A percentile compares a stretch with the other conserved stretches of the same genome.
Evolutionary conservation across 2,329 filamentous ascomycete species (phyloP).

Genomic region (Xylariaceae sp.): DNA sequence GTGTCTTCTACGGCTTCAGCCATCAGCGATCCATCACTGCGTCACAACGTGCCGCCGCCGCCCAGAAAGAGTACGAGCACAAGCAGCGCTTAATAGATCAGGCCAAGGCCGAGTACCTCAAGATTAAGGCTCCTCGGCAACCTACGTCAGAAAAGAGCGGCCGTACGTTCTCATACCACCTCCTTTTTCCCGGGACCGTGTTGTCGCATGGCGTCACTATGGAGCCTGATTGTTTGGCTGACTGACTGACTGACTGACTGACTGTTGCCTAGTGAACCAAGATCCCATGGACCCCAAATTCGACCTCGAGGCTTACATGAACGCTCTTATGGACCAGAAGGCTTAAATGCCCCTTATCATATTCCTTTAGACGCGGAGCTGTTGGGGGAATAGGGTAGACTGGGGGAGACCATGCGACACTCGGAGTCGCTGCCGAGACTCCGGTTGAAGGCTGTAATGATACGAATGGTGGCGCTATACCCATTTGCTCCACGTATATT

Average conservation of each 20-base stretch:
- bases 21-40: slow-evolving; percentile 80
- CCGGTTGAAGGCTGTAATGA: slow-evolving; percentile 11
- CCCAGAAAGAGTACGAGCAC: slow-evolving; percentile 79
- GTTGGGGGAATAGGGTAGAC: slow-evolving; percentile 29
- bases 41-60: slow-evolving; percentile 62
- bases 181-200: neutral
- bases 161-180: slow-evolving; percentile 31
- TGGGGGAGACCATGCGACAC: slow-evolving; percentile 15
- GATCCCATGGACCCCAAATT: slow-evolving; percentile 85
- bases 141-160: slow-evolving; percentile 29
- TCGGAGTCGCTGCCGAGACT: slow-evolving; percentile 10
- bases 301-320: slow-evolving; percentile 82
- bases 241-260: slow-evolving; percentile 6
- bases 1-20: slow-evolving; percentile 91
- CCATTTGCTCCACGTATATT: slow-evolving; percentile 8
- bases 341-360: slow-evolving; percentile 33
- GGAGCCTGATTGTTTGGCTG: slow-evolving; percentile 10
- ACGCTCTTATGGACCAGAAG: slow-evolving; percentile 53
- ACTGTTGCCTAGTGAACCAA: slow-evolving; percentile 52
- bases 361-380: slow-evolving; percentile 17
- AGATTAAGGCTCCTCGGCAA: slow-evolving; percentile 56
- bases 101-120: slow-evolving; percentile 85
- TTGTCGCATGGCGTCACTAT: neutral
- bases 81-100: slow-evolving; percentile 88
- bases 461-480: slow-evolving; percentile 13